These are phyloP conservation scores for Liquidambar formosana DNA, from an alignment of 164 flowering plant genomes.

Conservation along the genomic window DNA sequence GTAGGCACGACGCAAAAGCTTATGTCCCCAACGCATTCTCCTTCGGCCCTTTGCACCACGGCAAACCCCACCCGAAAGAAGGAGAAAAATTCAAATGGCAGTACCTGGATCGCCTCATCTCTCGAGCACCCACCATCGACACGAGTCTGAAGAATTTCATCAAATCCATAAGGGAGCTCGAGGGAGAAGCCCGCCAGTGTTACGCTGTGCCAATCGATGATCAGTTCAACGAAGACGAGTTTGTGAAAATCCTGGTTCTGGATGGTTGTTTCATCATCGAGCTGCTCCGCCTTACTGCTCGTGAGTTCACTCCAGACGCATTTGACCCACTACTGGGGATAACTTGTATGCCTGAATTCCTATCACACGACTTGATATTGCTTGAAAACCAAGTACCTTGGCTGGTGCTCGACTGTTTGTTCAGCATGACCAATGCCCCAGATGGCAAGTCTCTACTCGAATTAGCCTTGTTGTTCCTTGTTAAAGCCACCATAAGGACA, in stretches of 20 bases:
- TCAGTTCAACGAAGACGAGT: constrained; percentile 4
- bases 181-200: constrained; percentile 9
- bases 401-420: constrained; percentile 13
- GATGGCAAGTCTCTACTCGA: neutral
- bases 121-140: too few relatives aligned
- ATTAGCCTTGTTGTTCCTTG: constrained; percentile 3
- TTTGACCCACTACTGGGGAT: constrained; percentile 8
- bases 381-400: constrained; percentile 41
- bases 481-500: neutral
- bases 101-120: too few relatives aligned
- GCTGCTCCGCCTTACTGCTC: constrained; percentile 3
- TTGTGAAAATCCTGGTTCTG: constrained; percentile 24
- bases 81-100: too few relatives aligned
- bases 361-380: constrained; percentile 25
- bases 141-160: too few relatives aligned
- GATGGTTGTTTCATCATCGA: constrained; percentile 37
- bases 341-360: constrained; percentile 1
- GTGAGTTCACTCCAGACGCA: neutral
- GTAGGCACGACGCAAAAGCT: too few relatives aligned
- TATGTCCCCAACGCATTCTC: too few relatives aligned
- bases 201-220: constrained; percentile 13
- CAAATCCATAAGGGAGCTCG: too few relatives aligned
- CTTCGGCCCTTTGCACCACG: too few relatives aligned
- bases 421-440: neutral
- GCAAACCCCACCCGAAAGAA: too few relatives aligned